Evolutionary conservation across 805 yeast species (phyloP).

Genomic region (Yamadazyma akitaensis): DNA sequence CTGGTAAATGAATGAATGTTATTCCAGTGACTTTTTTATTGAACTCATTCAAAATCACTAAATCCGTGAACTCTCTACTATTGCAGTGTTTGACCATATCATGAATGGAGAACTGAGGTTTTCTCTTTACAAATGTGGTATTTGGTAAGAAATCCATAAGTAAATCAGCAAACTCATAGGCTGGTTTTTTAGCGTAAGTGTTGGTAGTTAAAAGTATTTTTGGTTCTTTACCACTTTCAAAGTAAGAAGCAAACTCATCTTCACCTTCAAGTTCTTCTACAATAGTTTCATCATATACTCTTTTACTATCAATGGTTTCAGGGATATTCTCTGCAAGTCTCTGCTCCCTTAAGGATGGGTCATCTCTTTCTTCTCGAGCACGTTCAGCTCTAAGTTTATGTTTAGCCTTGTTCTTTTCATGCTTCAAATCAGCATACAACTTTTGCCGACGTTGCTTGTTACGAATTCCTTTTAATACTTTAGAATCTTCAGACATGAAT

Average conservation of each 20-base stretch:
- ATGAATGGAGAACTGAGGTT: slow-evolving; percentile 75
- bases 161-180: slow-evolving; percentile 86
- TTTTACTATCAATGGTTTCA: slow-evolving; percentile 75
- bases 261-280: slow-evolving; percentile 56
- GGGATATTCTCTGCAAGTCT: slow-evolving; percentile 78
- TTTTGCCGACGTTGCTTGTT: slow-evolving; percentile 81
- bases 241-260: slow-evolving; percentile 62
- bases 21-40: slow-evolving; percentile 89
- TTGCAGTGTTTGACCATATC: slow-evolving; percentile 83
- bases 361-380: slow-evolving; percentile 80
- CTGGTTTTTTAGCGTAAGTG: slow-evolving; percentile 78
- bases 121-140: slow-evolving; percentile 82
- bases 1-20: slow-evolving; percentile 90
- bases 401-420: slow-evolving; percentile 69
- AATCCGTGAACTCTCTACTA: slow-evolving; percentile 82
- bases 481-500: slow-evolving; percentile 24
- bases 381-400: slow-evolving; percentile 76
- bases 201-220: slow-evolving; percentile 89
- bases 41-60: slow-evolving; percentile 89
- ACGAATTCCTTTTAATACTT: slow-evolving; percentile 45
- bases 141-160: slow-evolving; percentile 83
- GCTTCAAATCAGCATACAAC: slow-evolving; percentile 68
- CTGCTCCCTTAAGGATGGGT: slow-evolving; percentile 79
- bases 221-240: slow-evolving; percentile 53
- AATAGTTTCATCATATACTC: slow-evolving; percentile 86